Base-by-base conservation (phyloP, 371 early-diverging fungal species). In the Syncephalastrum contaminatum region DNA sequence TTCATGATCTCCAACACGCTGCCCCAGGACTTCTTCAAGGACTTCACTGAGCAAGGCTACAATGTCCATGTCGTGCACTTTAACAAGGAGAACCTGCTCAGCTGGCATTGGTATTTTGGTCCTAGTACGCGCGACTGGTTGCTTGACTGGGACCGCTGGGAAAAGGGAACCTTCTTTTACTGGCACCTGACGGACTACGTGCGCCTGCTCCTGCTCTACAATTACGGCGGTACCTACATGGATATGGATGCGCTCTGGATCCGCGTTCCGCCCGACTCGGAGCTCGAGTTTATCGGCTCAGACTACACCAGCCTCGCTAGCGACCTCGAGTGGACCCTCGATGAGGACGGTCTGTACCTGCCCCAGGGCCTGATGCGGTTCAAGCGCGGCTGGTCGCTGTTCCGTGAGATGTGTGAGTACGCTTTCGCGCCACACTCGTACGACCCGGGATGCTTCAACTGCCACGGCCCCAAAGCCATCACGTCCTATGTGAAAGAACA, bases 221-320 rank as follows among this genome's bases (percentile, higher is more conserved):
- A 84, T 46, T 86, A 86, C 51, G 87, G 87, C 46, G 87, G 87
- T 5, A 82, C 82, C 3, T 86, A 83, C 64, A 86, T 86, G 87
- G 87, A 86, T 52, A 82, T 86, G 82, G 87, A 84, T 53, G 83
- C 85, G 6, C 69, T 86, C 16, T 86, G 85, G 87, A 70, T 83
- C 7, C 77, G 83, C n/a, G 61, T 73, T 0, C 84, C 85, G 3
- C 82, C 83, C 0, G 75, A 84, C 42, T 56, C 70, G 0, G 64
- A 72, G 13, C 72, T 82, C 1, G 84, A 86, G 58, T 86, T 84
- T 46, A 82, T 86, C 57, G 87, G 87, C 3, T 74, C 85, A 0
- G 87, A 86, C 56, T 66, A 75, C 22, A 77, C 85, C 0, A 75
- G 73, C 10, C 59, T 75, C 2, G 53, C 63, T 12, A 60, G 70